Conservation (phyloP, 2,329 filamentous ascomycete genomes). For the Claviceps monticola region DNA sequence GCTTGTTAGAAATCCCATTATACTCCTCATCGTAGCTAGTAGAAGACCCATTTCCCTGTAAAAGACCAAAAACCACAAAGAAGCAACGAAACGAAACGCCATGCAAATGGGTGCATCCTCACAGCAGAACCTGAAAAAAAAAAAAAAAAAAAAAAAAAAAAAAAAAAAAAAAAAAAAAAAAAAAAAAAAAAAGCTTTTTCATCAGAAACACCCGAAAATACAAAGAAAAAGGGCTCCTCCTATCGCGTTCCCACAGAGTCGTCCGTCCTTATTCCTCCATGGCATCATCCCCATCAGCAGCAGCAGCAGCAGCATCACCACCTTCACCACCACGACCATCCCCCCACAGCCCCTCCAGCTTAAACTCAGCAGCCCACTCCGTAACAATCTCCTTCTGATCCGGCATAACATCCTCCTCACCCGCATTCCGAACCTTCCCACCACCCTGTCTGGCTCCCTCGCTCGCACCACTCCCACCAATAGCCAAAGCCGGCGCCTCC, state of each 20-base stretch:
- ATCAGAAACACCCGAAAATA: neutral
- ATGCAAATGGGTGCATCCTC: neutral
- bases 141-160: too few relatives aligned
- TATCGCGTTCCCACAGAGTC: neutral
- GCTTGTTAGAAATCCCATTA: too few relatives aligned
- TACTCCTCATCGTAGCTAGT: too few relatives aligned
- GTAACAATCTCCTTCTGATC: constrained; percentile 81
- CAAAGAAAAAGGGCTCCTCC: neutral
- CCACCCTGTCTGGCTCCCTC: constrained; percentile 15
- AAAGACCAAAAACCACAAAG: neutral
- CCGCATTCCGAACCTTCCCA: constrained; percentile 19
- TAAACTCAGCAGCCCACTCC: constrained; percentile 90
- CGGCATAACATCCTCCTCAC: constrained; percentile 33
- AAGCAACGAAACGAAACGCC: neutral
- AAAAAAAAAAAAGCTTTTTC: too few relatives aligned
- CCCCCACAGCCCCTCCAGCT: constrained; percentile 84
- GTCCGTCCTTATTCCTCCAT: constrained; percentile 35
- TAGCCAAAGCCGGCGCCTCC: constrained; percentile 55
- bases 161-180: too few relatives aligned
- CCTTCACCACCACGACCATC: constrained; percentile 34
- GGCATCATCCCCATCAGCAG: constrained; percentile 23
- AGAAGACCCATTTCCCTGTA: too few relatives aligned
- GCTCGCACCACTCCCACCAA: neutral
- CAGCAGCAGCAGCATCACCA: constrained; percentile 12
- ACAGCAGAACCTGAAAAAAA: neutral